Evolutionary conservation across 352 stramenopile species (phyloP).

Genomic region (Globisporangium yorkense): DNA sequence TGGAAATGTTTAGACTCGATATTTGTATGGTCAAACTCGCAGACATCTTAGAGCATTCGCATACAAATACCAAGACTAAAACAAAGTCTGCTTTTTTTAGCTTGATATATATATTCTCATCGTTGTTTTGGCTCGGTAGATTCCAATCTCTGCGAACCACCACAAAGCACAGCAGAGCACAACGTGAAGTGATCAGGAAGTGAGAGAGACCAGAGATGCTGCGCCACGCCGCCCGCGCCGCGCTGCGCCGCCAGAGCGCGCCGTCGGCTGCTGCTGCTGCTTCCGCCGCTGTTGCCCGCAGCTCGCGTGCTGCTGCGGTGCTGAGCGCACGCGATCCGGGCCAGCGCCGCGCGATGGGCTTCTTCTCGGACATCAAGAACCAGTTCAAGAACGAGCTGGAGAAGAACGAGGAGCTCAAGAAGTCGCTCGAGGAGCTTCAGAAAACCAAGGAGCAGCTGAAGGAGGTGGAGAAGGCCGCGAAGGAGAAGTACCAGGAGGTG

Average conservation of each 20-base stretch:
- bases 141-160: too few relatives aligned
- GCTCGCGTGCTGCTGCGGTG: neutral
- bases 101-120: too few relatives aligned
- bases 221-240: constrained; percentile 17
- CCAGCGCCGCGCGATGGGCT: constrained; percentile 54
- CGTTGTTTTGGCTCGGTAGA: too few relatives aligned
- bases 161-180: neutral
- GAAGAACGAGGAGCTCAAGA: constrained; percentile 79
- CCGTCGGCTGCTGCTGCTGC: neutral
- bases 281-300: neutral
- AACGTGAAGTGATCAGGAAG: neutral
- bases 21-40: neutral
- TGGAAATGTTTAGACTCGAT: neutral
- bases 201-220: constrained; percentile 16
- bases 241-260: constrained; percentile 13
- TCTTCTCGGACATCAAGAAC: constrained; percentile 78
- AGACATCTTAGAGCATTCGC: too few relatives aligned
- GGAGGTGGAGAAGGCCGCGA: constrained; percentile 52
- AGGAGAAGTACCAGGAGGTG: constrained; percentile 59
- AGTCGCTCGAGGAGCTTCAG: constrained; percentile 68
- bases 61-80: too few relatives aligned
- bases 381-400: constrained; percentile 76
- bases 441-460: constrained; percentile 70
- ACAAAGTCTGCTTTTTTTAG: too few relatives aligned
- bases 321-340: constrained; percentile 5